A percentile compares a stretch with the other conserved stretches of the same genome.
Evolutionary conservation across 257 asterid species (phyloP).

Genomic region (Petrea volubilis): DNA sequence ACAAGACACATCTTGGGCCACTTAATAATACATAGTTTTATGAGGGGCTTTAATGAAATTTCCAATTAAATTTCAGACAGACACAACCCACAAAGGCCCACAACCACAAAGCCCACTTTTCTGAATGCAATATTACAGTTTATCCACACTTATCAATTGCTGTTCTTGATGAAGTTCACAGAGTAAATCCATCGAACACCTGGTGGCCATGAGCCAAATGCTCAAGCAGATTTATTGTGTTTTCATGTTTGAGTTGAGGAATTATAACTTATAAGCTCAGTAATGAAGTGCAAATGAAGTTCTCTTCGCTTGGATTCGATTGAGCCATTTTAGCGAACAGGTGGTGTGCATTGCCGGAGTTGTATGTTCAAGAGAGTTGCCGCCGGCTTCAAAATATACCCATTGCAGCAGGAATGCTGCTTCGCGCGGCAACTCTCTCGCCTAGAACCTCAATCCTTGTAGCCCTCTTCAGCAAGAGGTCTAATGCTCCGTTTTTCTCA

Average conservation of each 20-base stretch:
- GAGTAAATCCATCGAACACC: conserved; percentile 21
- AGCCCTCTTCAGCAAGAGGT: conserved; percentile 34
- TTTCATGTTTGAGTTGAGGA: no score
- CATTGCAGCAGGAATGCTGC: conserved; percentile 35
- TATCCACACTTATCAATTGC: no score
- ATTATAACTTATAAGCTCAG: neutral
- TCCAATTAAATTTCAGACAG: no score
- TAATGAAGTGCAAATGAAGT: neutral
- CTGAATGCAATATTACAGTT: no score
- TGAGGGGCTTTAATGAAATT: no score
- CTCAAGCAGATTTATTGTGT: neutral
- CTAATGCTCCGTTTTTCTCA: conserved; percentile 22
- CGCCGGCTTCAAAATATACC: neutral
- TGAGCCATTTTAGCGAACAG: conserved; percentile 19
- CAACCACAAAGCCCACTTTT: no score
- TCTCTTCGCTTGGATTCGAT: neutral
- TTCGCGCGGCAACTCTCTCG: conserved; percentile 30
- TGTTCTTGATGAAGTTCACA: conserved; percentile 1
- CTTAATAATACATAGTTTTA: no score
- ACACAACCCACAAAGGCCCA: no score
- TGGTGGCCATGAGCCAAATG: conserved; percentile 8
- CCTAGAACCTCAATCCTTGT: conserved; percentile 43
- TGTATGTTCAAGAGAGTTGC: conserved; percentile 18
- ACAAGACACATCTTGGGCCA: no score
- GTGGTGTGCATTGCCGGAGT: neutral